Conservation (phyloP, 2,329 filamentous ascomycete genomes). For the Diaporthe citri region DNA sequence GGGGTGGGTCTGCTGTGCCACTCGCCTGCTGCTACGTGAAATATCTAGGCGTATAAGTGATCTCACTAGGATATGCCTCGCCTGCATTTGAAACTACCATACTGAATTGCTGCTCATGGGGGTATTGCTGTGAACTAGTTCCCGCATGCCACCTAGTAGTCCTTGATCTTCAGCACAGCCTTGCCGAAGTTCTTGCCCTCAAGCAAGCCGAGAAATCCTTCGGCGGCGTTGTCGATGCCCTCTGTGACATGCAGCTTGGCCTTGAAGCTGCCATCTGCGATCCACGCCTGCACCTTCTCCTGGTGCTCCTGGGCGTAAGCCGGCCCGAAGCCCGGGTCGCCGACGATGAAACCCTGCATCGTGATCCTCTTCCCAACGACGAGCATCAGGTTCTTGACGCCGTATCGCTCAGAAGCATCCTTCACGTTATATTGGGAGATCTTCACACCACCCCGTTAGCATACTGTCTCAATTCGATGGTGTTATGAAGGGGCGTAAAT, state of each 20-base stretch:
- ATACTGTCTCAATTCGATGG: no score
- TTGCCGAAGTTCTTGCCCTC: slow-evolving; percentile 88
- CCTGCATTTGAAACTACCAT: no score
- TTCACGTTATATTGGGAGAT: slow-evolving; percentile 81
- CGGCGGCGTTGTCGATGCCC: slow-evolving; percentile 81
- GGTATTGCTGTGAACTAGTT: not conserved
- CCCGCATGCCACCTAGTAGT: slow-evolving; percentile 26
- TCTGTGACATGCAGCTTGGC: slow-evolving; percentile 75
- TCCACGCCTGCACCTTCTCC: slow-evolving; percentile 80
- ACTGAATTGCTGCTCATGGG: no score
- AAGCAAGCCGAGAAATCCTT: slow-evolving; percentile 82
- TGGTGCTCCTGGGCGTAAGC: slow-evolving; percentile 79
- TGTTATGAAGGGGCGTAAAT: slow-evolving; percentile 29
- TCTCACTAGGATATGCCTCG: no score
- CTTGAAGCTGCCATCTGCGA: slow-evolving; percentile 81
- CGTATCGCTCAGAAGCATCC: slow-evolving; percentile 66
- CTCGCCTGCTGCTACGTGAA: not conserved
- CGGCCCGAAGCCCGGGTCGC: slow-evolving; percentile 73
- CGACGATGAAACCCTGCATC: slow-evolving; percentile 83
- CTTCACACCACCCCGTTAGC: slow-evolving; percentile 45
- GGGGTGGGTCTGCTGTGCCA: not conserved
- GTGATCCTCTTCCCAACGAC: slow-evolving; percentile 77
- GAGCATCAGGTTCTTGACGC: slow-evolving; percentile 74
- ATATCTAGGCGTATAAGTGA: not conserved
- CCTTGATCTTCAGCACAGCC: slow-evolving; percentile 75